A percentile compares a stretch with the other conserved stretches of the same genome.
Evolutionary conservation across 768 basidiomycete species (phyloP).

Genomic region (Dacryopinax primogenitus): DNA sequence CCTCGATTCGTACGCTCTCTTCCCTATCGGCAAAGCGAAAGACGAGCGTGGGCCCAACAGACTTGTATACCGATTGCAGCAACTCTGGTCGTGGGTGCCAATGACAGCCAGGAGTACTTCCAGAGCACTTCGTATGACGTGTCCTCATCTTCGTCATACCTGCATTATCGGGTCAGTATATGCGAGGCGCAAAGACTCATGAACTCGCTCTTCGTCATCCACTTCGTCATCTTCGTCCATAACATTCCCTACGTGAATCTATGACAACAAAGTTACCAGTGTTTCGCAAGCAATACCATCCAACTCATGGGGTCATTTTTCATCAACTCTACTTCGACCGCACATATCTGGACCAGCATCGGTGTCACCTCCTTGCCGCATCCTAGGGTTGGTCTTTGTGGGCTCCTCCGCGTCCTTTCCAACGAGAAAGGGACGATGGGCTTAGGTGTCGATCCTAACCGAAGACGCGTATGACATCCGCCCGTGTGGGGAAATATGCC

Average conservation of each 20-base stretch:
- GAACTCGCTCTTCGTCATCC: constrained; percentile 63
- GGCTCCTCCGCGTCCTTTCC: too few relatives aligned
- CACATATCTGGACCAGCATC: constrained; percentile 54
- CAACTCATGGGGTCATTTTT: constrained; percentile 80
- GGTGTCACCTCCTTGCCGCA: constrained; percentile 73
- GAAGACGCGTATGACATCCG: too few relatives aligned
- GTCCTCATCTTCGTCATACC: constrained; percentile 96
- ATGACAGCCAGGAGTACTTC: constrained; percentile 79
- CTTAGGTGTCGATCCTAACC: too few relatives aligned
- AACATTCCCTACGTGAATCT: constrained; percentile 64
- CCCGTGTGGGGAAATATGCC: too few relatives aligned
- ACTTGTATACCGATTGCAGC: constrained; percentile 61
- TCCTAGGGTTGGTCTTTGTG: constrained; percentile 59
- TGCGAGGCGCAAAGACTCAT: constrained; percentile 12
- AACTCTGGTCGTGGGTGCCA: constrained; percentile 82
- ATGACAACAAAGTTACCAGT: neutral
- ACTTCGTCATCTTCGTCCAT: constrained; percentile 48
- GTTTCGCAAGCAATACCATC: neutral
- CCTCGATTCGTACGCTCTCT: constrained; percentile 82
- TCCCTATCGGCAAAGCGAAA: constrained; percentile 90
- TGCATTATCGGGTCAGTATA: constrained; percentile 24
- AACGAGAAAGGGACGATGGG: too few relatives aligned
- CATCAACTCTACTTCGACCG: constrained; percentile 61
- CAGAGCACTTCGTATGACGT: constrained; percentile 89
- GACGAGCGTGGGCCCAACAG: constrained; percentile 77